Percentiles rank a stretch among this genome's conserved stretches.
These are phyloP conservation scores for Cercospora sp. DNA, from an alignment of 2,329 filamentous ascomycete genomes.

Conservation along the genomic window DNA sequence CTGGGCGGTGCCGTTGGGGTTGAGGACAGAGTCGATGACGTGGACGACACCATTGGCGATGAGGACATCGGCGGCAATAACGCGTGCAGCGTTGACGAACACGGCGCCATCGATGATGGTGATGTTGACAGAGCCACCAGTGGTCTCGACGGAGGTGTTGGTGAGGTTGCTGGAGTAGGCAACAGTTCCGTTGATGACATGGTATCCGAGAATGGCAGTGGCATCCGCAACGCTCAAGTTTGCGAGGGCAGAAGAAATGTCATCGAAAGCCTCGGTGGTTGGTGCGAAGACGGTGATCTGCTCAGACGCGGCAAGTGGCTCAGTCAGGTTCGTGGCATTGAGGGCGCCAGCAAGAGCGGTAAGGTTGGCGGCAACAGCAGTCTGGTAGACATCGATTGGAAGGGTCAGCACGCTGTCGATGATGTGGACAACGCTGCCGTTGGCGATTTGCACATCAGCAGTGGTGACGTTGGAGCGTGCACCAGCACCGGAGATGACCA, in stretches of 20 bases:
- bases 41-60: conserved; percentile 51
- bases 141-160: conserved; percentile 42
- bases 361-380: conserved; percentile 34
- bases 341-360: conserved; percentile 47
- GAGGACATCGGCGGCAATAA: conserved; percentile 46
- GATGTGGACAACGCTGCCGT: conserved; percentile 48
- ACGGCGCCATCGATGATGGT: conserved; percentile 41
- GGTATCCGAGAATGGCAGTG: conserved; percentile 60
- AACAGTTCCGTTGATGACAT: conserved; percentile 59
- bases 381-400: conserved; percentile 35
- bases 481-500: conserved; percentile 56
- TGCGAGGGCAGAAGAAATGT: conserved; percentile 55
- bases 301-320: conserved; percentile 43
- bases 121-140: conserved; percentile 45
- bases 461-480: conserved; percentile 51
- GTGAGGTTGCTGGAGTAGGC: conserved; percentile 52
- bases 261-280: conserved; percentile 59
- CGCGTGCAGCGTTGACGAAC: conserved; percentile 48
- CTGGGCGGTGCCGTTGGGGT: conserved; percentile 53
- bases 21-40: conserved; percentile 60
- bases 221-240: conserved; percentile 53
- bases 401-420: conserved; percentile 48
- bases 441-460: conserved; percentile 39
- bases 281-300: conserved; percentile 67
- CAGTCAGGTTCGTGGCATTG: conserved; percentile 42